phyloP scores from a whole-genome alignment of 2,329 filamentous ascomycete species.

The Diaporthe sp. region DNA sequence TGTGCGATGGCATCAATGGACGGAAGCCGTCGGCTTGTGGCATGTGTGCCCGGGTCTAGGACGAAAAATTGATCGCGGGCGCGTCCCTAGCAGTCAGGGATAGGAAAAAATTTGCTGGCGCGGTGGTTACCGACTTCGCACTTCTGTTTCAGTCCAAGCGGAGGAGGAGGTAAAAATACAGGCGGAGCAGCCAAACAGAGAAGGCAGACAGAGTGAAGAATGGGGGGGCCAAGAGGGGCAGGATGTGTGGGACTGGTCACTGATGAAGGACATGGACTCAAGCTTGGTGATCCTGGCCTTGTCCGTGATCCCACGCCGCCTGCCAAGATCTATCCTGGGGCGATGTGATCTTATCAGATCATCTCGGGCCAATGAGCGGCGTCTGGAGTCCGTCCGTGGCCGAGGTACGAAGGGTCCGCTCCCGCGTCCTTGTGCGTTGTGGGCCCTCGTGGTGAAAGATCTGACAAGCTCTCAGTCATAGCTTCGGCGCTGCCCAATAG shows the following conservation, averaged over 20 bases:
- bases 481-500: constrained; percentile 22
- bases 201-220: not conserved
- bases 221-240: constrained; percentile 25
- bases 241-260: constrained; percentile 1
- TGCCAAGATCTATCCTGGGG: constrained; percentile 26
- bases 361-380: constrained; percentile 42
- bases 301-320: constrained; percentile 14
- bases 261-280: constrained; percentile 26
- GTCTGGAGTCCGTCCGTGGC: not conserved
- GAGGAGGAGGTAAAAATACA: constrained; percentile 21
- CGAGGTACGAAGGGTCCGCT: constrained; percentile 29
- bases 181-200: constrained; percentile 12
- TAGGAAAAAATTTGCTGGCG: constrained; percentile 34
- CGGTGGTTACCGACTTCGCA: constrained; percentile 37
- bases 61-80: not conserved
- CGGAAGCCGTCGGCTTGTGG: constrained; percentile 15
- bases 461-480: constrained; percentile 34
- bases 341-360: constrained; percentile 45
- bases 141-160: constrained; percentile 34
- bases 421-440: not conserved
- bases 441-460: constrained; percentile 32
- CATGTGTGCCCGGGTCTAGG: constrained; percentile 22
- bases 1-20: constrained; percentile 1
- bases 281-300: constrained; percentile 27
- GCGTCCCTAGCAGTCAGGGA: constrained; percentile 11